A percentile compares a stretch with the other conserved stretches of the same genome.
Conservation (phyloP, 495 filamentous ascomycete species). For the Hypoxylon lienhwacheense region DNA sequence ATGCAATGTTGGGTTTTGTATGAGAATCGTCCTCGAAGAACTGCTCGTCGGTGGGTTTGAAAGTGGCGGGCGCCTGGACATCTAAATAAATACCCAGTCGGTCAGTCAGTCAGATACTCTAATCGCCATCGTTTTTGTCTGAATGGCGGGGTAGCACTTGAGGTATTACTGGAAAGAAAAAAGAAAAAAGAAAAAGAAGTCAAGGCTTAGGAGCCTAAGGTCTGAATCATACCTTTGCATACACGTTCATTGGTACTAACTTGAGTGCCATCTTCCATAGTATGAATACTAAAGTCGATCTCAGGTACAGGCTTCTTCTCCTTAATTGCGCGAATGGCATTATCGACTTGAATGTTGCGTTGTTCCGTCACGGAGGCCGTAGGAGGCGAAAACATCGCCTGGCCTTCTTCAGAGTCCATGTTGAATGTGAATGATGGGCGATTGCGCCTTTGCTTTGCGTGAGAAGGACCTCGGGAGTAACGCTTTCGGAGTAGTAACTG, state of each 20-base stretch:
- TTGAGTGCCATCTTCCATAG: constrained; percentile 94
- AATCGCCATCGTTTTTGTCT: constrained; percentile 9
- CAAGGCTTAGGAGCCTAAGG: no score
- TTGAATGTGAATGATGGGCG: constrained; percentile 16
- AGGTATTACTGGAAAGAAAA: no score
- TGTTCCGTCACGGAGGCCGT: constrained; percentile 29
- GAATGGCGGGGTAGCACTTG: constrained; percentile 17
- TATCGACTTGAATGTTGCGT: constrained; percentile 59
- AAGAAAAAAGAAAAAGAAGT: no score
- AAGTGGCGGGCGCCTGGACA: constrained; percentile 94
- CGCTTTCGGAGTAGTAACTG: constrained; percentile 8
- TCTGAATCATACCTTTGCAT: constrained; percentile 77
- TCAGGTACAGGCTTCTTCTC: constrained; percentile 94
- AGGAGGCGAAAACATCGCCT: constrained; percentile 33
- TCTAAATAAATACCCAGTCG: constrained; percentile 54
- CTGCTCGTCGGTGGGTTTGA: constrained; percentile 80
- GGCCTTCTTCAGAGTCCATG: constrained; percentile 47
- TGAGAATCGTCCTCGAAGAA: constrained; percentile 74
- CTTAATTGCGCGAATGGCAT: constrained; percentile 77
- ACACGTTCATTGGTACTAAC: constrained; percentile 95
- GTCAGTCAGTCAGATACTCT: constrained; percentile 7
- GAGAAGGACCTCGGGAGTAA: neutral
- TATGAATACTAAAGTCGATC: constrained; percentile 97
- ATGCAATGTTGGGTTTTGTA: constrained; percentile 86
- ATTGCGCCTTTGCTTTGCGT: constrained; percentile 28